Base-by-base conservation (phyloP, 345 rosid species). In the Dimocarpus longan region DNA sequence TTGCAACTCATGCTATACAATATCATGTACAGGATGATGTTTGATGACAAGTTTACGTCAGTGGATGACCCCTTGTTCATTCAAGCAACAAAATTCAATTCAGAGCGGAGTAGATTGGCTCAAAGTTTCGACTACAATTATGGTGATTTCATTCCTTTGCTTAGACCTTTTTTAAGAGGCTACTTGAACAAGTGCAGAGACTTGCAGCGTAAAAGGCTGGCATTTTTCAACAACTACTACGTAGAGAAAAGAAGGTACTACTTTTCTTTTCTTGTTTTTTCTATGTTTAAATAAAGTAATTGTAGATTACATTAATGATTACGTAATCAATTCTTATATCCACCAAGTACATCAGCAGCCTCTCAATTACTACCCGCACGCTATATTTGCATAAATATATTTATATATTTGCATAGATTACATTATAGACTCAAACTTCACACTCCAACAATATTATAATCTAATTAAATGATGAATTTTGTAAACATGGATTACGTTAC, bases 11-110 rank as follows among this genome's bases (percentile, higher is more conserved):
- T 90, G 93, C 83, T 90, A 9, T 90, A 90, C 71, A 89, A 90
- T 63, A 90, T 87, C 65, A 87, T 90, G 92, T 90, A 85, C 40
- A 81, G 93, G 60, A 90, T 89, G 91, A 90, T 90, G 93, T 90
- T 90, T 59, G 91, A 89, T 73, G 80, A 84, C 32, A 81, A 75
- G 70, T 90, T 90, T n/a, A 79, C 82, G 77, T 84, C 90, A 1
- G 18, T 24, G 18, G 86, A 87, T 57, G 91, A 88, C 48, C 93
- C 91, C 3, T 18, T 88, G 70, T 90, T 90, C 79, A 46, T 84
- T 67, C 83, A 87, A 67, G 90, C 91, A 62, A 90, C 90, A 5
- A 79, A 46, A 69, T 88, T 90, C 56, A 90, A 90, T 75, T 86
- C 90, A 0, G 91, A 90, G 69, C 87, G 93, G 66, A 88, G 91